Conservation (phyloP, 2,329 filamentous ascomycete genomes). For the Aspergillus pseudoviridinutans region DNA sequence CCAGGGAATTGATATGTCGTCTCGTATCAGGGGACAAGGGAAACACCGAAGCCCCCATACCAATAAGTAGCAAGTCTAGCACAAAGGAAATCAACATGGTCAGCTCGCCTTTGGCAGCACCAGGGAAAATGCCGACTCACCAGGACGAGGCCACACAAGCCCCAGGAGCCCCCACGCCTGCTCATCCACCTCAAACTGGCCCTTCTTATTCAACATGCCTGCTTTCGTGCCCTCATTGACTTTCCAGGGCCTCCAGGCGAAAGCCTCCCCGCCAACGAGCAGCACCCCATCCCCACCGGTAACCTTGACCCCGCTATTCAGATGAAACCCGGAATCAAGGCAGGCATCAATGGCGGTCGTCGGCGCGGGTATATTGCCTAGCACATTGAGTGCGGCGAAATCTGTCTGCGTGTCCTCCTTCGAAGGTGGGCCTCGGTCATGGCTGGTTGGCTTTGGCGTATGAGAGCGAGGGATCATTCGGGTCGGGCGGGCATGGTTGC, state of each 20-base stretch:
- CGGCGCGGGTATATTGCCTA: slow-evolving; percentile 70
- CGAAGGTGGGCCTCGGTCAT: slow-evolving; percentile 59
- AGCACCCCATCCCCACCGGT: slow-evolving; percentile 67
- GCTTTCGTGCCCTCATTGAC: slow-evolving; percentile 35
- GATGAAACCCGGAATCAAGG: slow-evolving; percentile 74
- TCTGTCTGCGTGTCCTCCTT: slow-evolving; percentile 64
- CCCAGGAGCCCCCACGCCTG: slow-evolving; percentile 72
- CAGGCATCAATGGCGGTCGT: slow-evolving; percentile 82
- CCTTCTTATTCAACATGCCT: slow-evolving; percentile 66
- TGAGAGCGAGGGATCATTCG: slow-evolving; percentile 32
- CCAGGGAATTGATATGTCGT: slow-evolving; percentile 67
- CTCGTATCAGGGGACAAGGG: slow-evolving; percentile 74
- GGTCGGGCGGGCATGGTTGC: slow-evolving; percentile 22
- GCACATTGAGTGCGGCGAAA: slow-evolving; percentile 72
- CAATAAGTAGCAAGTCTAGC: slow-evolving; percentile 62
- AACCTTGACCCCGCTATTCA: slow-evolving; percentile 76
- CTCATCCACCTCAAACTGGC: slow-evolving; percentile 72
- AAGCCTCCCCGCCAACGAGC: slow-evolving; percentile 81
- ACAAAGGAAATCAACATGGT: not conserved
- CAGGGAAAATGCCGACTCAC: slow-evolving; percentile 48
- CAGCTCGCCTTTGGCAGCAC: slow-evolving; percentile 2
- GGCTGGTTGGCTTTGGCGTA: slow-evolving; percentile 38
- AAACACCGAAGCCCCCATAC: slow-evolving; percentile 70
- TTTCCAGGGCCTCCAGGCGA: slow-evolving; percentile 82
- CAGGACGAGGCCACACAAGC: slow-evolving; percentile 81